A percentile compares a stretch with the other conserved stretches of the same genome.
Conservation (phyloP, 2,329 filamentous ascomycete species). For the Tolypocladium ophioglossoides region DNA sequence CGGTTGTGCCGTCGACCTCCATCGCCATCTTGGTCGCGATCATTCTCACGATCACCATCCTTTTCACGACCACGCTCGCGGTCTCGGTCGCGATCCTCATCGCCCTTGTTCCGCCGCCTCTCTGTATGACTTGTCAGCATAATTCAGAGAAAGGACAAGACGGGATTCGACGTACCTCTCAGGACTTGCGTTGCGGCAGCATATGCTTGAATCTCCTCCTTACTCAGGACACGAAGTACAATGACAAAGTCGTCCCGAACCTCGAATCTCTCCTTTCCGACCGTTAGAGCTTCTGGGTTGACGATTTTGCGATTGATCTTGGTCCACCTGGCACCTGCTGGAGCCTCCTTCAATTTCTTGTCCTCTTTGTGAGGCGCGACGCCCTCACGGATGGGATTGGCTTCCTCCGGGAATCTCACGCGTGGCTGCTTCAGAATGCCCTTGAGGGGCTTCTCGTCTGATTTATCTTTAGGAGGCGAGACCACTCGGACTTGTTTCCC, state of each 20-base stretch:
- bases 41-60: conserved; percentile 17
- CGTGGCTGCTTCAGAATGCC: conserved; percentile 80
- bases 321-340: conserved; percentile 77
- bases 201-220: conserved; percentile 83
- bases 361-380: conserved; percentile 91
- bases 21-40: conserved; percentile 17
- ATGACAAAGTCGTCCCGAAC: conserved; percentile 91
- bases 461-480: conserved; percentile 54
- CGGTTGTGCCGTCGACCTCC: conserved; percentile 15
- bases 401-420: conserved; percentile 76
- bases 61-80: conserved; percentile 20
- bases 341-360: conserved; percentile 59
- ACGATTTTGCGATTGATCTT: conserved; percentile 84
- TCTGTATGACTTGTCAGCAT: conserved; percentile 11
- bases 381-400: conserved; percentile 73
- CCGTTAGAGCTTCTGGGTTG: conserved; percentile 76
- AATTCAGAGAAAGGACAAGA: not conserved
- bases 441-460: conserved; percentile 60
- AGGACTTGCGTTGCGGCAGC: conserved; percentile 73
- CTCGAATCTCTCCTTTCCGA: conserved; percentile 85
- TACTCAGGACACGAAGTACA: conserved; percentile 74
- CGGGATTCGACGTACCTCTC: conserved; percentile 47
- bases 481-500: conserved; percentile 55
- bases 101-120: conserved; percentile 21
- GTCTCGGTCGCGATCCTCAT: conserved; percentile 24